These are phyloP conservation scores for Psidium guajava DNA, from an alignment of 345 rosid species.

Conservation along the genomic window DNA sequence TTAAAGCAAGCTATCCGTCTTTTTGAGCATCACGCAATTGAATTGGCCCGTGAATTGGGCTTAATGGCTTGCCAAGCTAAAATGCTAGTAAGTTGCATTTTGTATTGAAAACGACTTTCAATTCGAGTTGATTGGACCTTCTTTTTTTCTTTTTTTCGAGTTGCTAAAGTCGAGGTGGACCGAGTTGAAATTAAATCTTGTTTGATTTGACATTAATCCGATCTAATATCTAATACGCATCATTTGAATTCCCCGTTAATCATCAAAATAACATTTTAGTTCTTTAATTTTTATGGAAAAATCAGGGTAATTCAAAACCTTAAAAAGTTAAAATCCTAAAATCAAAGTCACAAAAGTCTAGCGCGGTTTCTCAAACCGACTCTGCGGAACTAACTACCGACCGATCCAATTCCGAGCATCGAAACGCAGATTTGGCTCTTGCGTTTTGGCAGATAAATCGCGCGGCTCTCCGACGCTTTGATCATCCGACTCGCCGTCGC, in stretches of 20 bases:
- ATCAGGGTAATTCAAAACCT: not conserved
- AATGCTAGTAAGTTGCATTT: rapidly evolving
- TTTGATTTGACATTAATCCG: not conserved
- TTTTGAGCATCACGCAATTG: rapidly evolving
- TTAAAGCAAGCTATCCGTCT: not conserved
- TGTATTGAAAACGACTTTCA: rapidly evolving
- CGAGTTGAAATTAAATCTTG: not conserved
- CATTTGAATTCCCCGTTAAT: not conserved
- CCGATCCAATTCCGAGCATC: not conserved
- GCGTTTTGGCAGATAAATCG: not conserved
- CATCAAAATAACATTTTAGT: not conserved
- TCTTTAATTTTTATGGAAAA: not conserved
- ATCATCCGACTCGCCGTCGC: not conserved
- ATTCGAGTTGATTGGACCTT: rapidly evolving
- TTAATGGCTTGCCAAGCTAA: not conserved
- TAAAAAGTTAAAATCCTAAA: not conserved
- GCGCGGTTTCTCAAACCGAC: not conserved
- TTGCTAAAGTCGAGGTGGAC: too few relatives aligned
- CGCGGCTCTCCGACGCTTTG: not conserved
- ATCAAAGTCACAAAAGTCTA: not conserved
- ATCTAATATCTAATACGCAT: not conserved
- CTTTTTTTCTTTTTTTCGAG: too few relatives aligned
- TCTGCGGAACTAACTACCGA: not conserved
- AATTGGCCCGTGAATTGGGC: not conserved
- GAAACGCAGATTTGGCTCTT: not conserved